Evolutionary conservation across 1,284 basidiomycete genomes (phyloP).

Genomic region (Marasmius tenuissimus): DNA sequence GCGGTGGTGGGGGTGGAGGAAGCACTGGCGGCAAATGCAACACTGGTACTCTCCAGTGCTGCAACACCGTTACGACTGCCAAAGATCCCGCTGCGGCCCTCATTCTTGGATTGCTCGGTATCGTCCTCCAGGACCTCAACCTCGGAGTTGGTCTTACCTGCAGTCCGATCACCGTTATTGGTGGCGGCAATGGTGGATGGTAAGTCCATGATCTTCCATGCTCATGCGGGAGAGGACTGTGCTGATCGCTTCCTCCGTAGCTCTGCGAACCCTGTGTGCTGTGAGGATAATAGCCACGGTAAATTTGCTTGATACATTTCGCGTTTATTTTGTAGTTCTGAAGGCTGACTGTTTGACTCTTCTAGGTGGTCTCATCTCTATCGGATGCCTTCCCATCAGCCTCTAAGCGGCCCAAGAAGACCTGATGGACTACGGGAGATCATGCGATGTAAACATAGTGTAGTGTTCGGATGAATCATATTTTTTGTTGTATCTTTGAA

Average conservation of each 20-base stretch:
- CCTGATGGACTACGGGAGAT: no score
- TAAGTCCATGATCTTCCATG: not conserved
- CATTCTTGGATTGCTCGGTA: not conserved
- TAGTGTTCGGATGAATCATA: no score
- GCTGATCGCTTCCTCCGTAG: not conserved
- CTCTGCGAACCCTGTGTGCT: not conserved
- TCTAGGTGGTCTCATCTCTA: not conserved
- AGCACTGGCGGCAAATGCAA: not conserved
- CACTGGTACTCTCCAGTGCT: no score
- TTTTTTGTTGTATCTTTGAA: no score
- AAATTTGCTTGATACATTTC: not conserved
- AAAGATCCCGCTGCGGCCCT: not conserved
- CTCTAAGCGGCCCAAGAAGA: not conserved
- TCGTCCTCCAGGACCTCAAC: not conserved
- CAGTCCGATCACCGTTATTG: not conserved
- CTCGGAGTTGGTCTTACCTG: not conserved
- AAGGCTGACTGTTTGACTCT: not conserved
- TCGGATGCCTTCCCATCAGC: not conserved
- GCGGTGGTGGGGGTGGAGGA: no score
- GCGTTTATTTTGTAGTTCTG: not conserved
- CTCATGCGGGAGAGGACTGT: not conserved
- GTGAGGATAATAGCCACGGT: not conserved
- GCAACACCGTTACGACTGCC: not conserved
- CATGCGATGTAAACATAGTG: no score
- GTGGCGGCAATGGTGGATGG: not conserved